phyloP scores from a whole-genome alignment of 345 rosid species.

The Citrus sp. region DNA sequence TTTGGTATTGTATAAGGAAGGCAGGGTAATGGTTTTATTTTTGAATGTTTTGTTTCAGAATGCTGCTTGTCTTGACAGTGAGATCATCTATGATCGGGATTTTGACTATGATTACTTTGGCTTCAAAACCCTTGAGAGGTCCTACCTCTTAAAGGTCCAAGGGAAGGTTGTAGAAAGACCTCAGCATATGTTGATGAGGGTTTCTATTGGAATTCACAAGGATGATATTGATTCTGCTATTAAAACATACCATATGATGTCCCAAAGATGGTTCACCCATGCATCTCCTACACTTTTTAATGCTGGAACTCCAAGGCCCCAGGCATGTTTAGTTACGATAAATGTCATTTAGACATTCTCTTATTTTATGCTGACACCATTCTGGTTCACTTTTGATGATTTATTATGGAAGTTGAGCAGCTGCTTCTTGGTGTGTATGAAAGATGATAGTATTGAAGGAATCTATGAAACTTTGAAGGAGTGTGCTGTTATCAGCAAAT shows the following conservation, averaged over 20 bases:
- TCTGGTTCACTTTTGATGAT: neutral
- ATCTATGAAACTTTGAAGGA: conserved; percentile 88
- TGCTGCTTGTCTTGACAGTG: conserved; percentile 72
- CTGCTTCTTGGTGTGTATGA: conserved; percentile 84
- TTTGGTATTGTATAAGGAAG: neutral
- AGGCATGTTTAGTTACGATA: conserved; percentile 30
- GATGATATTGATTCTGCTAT: conserved; percentile 68
- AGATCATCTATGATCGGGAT: conserved; percentile 82
- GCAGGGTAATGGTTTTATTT: neutral
- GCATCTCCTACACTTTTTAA: conserved; percentile 94
- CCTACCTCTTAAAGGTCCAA: conserved; percentile 79
- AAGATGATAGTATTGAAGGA: conserved; percentile 91
- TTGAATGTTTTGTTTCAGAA: conserved; percentile 37
- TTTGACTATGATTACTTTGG: conserved; percentile 92
- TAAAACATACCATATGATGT: conserved; percentile 84
- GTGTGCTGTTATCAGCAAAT: conserved; percentile 93
- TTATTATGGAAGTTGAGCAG: conserved; percentile 66
- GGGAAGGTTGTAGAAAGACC: conserved; percentile 87
- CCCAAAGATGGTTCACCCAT: conserved; percentile 93
- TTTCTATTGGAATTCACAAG: conserved; percentile 80
- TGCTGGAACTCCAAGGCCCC: conserved; percentile 89
- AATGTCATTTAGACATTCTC: neutral
- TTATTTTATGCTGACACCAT: neutral
- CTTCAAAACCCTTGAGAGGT: conserved; percentile 84
- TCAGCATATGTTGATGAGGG: conserved; percentile 95